These are phyloP conservation scores for Kurtzmaniella natalensis DNA, from an alignment of 1,139 yeast genomes.

Conservation along the genomic window DNA sequence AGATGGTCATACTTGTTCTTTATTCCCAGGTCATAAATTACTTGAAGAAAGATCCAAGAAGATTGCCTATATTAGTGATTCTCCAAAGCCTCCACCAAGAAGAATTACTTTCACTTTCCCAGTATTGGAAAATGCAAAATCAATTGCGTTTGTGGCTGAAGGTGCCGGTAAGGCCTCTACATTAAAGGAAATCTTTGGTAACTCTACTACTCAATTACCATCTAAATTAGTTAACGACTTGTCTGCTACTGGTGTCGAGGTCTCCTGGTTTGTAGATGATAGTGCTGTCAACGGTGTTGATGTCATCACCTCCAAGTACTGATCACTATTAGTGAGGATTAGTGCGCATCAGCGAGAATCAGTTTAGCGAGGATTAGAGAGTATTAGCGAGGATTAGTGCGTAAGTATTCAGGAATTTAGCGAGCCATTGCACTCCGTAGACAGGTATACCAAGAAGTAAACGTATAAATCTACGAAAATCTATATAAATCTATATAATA, in stretches of 20 bases:
- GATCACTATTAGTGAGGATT: no score
- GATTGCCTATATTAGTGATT: slow-evolving; percentile 48
- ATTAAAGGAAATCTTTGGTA: slow-evolving; percentile 64
- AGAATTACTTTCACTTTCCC: slow-evolving; percentile 71
- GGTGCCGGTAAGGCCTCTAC: slow-evolving; percentile 81
- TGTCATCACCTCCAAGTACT: slow-evolving; percentile 44
- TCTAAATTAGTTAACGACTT: slow-evolving; percentile 64
- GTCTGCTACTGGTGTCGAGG: slow-evolving; percentile 40
- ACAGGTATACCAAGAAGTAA: no score
- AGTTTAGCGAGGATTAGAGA: no score
- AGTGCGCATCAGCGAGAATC: no score
- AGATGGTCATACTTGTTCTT: slow-evolving; percentile 77
- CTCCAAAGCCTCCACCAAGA: slow-evolving; percentile 78
- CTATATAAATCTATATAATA: no score
- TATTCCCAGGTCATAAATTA: slow-evolving; percentile 58
- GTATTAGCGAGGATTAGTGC: no score
- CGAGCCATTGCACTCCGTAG: no score
- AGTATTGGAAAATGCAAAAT: slow-evolving; percentile 47
- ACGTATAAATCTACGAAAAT: no score
- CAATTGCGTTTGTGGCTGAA: slow-evolving; percentile 82
- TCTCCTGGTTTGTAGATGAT: slow-evolving; percentile 78
- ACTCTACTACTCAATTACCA: slow-evolving; percentile 53
- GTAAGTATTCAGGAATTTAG: no score
- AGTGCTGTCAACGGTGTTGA: slow-evolving; percentile 67
- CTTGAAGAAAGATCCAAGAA: slow-evolving; percentile 34